Conservation (phyloP, 768 basidiomycete species). For the Lactarius akahatsu region DNA sequence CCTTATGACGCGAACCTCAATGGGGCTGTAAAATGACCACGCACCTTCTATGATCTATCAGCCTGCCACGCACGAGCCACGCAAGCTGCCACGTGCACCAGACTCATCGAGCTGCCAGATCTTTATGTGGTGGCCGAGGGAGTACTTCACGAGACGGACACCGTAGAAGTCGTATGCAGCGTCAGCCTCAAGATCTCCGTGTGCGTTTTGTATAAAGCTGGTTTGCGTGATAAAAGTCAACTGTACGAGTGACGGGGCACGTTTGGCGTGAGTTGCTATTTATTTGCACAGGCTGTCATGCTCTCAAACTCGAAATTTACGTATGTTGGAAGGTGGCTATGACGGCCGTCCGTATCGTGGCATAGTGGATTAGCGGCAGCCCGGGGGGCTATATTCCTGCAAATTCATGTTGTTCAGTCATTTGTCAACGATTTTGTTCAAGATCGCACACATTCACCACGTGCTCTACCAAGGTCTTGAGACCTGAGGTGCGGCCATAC, state of each 20-base stretch:
- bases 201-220: constrained; percentile 72
- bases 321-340: neutral
- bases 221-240: constrained; percentile 40
- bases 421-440: neutral
- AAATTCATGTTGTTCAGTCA: neutral
- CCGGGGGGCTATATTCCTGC: neutral
- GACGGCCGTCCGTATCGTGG: neutral
- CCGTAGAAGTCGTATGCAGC: constrained; percentile 92
- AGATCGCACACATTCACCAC: neutral
- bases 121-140: constrained; percentile 86
- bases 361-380: neutral
- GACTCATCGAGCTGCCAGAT: constrained; percentile 76
- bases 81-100: constrained; percentile 55
- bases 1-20: constrained; percentile 4
- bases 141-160: constrained; percentile 72
- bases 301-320: neutral
- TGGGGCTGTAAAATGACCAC: constrained; percentile 27
- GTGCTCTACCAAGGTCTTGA: neutral
- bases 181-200: constrained; percentile 81
- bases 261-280: neutral
- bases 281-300: no score
- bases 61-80: constrained; percentile 63
- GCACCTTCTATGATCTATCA: constrained; percentile 66
- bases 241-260: neutral
- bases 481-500: neutral